Evolutionary conservation across 805 yeast genomes (phyloP).

Genomic region (Kuraishia floccosa): DNA sequence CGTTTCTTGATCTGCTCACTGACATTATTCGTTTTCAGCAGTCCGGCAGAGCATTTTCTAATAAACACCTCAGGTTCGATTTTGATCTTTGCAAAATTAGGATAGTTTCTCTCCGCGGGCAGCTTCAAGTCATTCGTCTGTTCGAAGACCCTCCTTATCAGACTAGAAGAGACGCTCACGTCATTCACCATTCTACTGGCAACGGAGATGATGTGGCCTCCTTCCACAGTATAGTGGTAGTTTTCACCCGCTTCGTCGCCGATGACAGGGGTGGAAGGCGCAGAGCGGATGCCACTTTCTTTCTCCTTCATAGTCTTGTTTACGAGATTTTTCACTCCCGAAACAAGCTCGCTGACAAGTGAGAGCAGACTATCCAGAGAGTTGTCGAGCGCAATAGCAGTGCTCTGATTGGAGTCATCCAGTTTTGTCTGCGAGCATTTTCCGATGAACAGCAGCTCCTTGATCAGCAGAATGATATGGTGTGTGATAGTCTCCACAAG

Average conservation of each 20-base stretch:
- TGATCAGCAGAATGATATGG: slow-evolving; percentile 51
- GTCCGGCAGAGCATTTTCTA: slow-evolving; percentile 46
- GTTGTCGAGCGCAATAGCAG: slow-evolving; percentile 19
- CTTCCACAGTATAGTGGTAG: slow-evolving; percentile 56
- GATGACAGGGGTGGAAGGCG: too few species aligned
- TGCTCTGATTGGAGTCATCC: slow-evolving; percentile 1
- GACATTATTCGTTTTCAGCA: slow-evolving; percentile 29
- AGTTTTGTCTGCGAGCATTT: slow-evolving; percentile 9
- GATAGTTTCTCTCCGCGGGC: slow-evolving; percentile 48
- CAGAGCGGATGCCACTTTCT: slow-evolving; percentile 1
- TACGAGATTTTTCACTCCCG: slow-evolving; percentile 53
- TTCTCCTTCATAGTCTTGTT: slow-evolving; percentile 12
- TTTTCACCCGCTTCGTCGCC: slow-evolving; percentile 6
- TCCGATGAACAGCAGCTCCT: slow-evolving; percentile 35
- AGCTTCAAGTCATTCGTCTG: slow-evolving; percentile 59
- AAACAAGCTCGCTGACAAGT: slow-evolving; percentile 52
- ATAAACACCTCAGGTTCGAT: slow-evolving; percentile 53
- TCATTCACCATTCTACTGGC: slow-evolving; percentile 39
- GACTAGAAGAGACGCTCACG: slow-evolving; percentile 32
- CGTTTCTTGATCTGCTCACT: slow-evolving; percentile 14
- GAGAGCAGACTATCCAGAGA: slow-evolving; percentile 48
- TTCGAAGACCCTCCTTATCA: slow-evolving; percentile 43
- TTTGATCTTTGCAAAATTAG: slow-evolving; percentile 47
- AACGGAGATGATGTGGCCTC: slow-evolving; percentile 28
- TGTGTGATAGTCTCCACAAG: slow-evolving; percentile 54